These are phyloP conservation scores for Acanthamoeba royreba DNA, from an alignment of 208 protist genomes.

Conservation along the genomic window DNA sequence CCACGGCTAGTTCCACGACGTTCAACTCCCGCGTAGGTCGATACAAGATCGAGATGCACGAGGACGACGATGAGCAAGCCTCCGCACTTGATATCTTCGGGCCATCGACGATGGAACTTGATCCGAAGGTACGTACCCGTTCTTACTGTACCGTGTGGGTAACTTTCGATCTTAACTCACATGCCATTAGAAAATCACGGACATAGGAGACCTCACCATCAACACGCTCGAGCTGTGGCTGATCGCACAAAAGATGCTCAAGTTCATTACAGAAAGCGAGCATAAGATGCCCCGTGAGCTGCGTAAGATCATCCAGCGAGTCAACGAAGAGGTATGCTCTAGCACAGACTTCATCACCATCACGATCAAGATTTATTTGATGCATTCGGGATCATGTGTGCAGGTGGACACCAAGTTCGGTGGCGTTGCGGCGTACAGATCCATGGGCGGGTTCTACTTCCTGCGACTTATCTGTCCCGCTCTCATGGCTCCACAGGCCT, in stretches of 20 bases:
- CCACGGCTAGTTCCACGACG: background rate
- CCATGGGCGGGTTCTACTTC: slow-evolving; percentile 11
- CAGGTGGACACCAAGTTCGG: background rate
- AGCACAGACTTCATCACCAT: no score
- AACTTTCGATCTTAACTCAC: no score
- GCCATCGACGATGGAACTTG: background rate
- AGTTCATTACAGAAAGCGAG: background rate
- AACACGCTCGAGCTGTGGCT: slow-evolving; percentile 40
- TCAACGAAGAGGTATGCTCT: slow-evolving; percentile 1
- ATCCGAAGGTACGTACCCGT: background rate
- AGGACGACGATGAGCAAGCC: background rate
- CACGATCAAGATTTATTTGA: no score
- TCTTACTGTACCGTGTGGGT: no score
- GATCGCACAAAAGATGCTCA: slow-evolving; percentile 3
- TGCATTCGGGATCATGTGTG: background rate
- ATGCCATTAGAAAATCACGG: background rate
- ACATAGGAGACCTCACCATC: background rate
- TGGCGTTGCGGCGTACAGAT: background rate
- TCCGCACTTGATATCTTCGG: background rate
- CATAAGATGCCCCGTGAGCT: background rate
- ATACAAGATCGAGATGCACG: background rate
- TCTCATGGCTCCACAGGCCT: background rate
- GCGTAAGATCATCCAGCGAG: background rate
- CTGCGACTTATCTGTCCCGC: background rate
- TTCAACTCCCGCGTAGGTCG: background rate